These are phyloP conservation scores for Ogataea salicorniae DNA, from an alignment of 805 yeast genomes.

Conservation along the genomic window DNA sequence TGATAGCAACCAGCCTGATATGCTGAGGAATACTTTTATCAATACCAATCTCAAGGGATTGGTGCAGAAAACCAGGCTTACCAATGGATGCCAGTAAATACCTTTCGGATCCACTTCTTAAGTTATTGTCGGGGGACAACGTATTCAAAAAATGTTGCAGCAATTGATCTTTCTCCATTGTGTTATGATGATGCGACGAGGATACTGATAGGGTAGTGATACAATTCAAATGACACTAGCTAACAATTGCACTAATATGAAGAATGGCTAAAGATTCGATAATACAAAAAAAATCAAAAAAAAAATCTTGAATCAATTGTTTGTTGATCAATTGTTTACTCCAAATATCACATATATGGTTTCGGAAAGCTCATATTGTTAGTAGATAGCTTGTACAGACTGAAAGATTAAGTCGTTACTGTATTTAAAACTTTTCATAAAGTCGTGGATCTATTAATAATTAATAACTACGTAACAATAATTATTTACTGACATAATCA, in stretches of 20 bases:
- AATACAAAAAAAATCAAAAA: neutral
- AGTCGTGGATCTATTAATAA: no score
- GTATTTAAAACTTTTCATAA: no score
- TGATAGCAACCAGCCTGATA: conserved; percentile 68
- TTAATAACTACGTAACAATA: no score
- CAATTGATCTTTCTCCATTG: conserved; percentile 41
- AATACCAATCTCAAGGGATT: conserved; percentile 37
- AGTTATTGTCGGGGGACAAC: conserved; percentile 38
- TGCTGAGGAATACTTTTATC: conserved; percentile 38
- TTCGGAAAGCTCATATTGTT: no score
- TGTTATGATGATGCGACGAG: neutral
- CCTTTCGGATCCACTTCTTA: conserved; percentile 41
- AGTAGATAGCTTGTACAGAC: no score
- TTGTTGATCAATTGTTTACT: no score
- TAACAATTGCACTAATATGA: neutral
- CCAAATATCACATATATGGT: no score
- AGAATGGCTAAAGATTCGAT: neutral
- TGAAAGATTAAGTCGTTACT: no score
- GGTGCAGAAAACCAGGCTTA: conserved; percentile 40
- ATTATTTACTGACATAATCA: neutral
- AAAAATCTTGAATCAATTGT: no score
- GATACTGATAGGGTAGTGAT: neutral
- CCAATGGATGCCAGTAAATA: conserved; percentile 36
- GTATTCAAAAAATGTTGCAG: conserved; percentile 44
- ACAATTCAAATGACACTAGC: neutral